Evolutionary conservation across 1,284 basidiomycete genomes (phyloP), one percentile per base, ranked within the genome.

Genomic region (Cryptococcus hybrid): DNA sequence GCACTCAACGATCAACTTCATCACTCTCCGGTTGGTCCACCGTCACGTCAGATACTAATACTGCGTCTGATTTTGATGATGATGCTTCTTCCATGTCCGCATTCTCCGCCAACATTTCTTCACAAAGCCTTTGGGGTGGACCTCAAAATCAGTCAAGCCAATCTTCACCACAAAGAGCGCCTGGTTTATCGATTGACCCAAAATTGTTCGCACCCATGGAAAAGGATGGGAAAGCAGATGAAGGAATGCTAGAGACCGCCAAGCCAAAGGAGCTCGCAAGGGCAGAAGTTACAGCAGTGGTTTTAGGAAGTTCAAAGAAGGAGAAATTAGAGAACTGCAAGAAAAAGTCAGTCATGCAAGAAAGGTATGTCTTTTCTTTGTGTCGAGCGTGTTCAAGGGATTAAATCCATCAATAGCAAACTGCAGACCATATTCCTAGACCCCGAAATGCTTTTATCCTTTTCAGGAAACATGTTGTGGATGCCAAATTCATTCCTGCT

Each of bases 391-490:
- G 43, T 3, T 5, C 34, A 36, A 11, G 34, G 34, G 18, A 11
- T 49, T 11, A 49, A 11, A 37, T 34, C 12, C 15, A 12, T 24
- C 30, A 39, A 7, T 24, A 76, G 70, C 69, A 72, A 61, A 82
- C 85, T 63, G 81, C 86, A 0, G 80, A 80, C 30, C 88, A 94
- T 76, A 90, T 94, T 73, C 91, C 92, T 49, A 86, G 92, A 38
- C 92, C 92, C 0, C 88, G 91, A 37, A 96, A 96, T 77, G 92
- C 93, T 49, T 96, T 95, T 80, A 95, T 96, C 68, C 85, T 96
- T 74, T 96, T 93, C 79, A 85, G 93, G 60, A 90, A 89, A 38
- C 88, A 90, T 53, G 92, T 92, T 71, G 90, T 92, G 67, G 83
- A 85, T 48, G 84, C 85, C 55, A 85, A 88, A 67, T 82, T 88